These are phyloP conservation scores for Chenopodium formosanum DNA, from an alignment of 148 eudicot genomes.

Conservation along the genomic window DNA sequence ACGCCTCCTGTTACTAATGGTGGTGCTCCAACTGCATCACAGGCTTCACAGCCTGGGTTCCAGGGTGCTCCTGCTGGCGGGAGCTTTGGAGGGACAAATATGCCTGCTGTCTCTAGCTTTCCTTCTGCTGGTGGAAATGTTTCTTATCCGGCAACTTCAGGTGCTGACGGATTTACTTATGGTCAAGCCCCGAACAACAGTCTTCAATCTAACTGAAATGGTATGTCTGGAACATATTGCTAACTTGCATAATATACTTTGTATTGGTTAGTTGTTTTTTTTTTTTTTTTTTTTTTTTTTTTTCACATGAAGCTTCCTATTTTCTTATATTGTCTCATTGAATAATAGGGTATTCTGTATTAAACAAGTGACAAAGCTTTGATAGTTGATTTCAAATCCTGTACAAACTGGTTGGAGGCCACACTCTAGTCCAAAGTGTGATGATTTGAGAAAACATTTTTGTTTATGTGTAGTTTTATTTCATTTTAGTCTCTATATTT, in stretches of 20 bases:
- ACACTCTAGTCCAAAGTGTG: too few relatives aligned
- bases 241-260: background rate
- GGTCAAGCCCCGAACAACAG: constrained; percentile 25
- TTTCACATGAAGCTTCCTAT: too few relatives aligned
- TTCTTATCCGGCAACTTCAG: constrained; percentile 26
- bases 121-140: constrained; percentile 32
- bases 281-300: background rate
- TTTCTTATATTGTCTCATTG: background rate
- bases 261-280: background rate
- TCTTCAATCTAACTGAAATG: constrained; percentile 7
- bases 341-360: background rate
- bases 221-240: constrained; percentile 13
- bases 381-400: too few relatives aligned
- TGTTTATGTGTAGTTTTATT: background rate
- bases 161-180: constrained; percentile 32
- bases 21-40: constrained; percentile 27
- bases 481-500: background rate
- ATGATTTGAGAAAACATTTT: background rate
- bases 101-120: constrained; percentile 33
- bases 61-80: constrained; percentile 31
- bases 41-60: constrained; percentile 30
- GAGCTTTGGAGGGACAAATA: constrained; percentile 28
- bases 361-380: too few relatives aligned
- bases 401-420: too few relatives aligned
- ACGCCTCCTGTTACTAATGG: constrained; percentile 32